These are phyloP conservation scores for Hanseniaspora sp. DNA, from an alignment of 1,139 yeast species.

Conservation along the genomic window DNA sequence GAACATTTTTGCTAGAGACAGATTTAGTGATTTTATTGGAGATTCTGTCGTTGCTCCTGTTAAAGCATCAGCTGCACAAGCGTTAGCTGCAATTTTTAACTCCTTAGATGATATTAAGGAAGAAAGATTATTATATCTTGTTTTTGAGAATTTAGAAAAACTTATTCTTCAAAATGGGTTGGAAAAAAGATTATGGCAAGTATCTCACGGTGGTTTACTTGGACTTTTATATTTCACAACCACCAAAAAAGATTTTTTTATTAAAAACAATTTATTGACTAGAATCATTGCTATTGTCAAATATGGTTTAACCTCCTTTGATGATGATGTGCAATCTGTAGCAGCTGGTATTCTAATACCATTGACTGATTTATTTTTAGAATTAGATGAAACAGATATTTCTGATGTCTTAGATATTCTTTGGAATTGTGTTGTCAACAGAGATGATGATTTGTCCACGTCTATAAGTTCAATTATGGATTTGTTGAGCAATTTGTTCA, in stretches of 20 bases:
- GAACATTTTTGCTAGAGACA: constrained; percentile 79
- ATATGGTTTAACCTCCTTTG: constrained; percentile 71
- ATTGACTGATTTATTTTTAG: constrained; percentile 72
- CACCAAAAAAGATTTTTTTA: constrained; percentile 68
- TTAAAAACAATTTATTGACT: constrained; percentile 49
- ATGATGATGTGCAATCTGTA: constrained; percentile 95
- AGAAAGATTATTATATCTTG: constrained; percentile 26
- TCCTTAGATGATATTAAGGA: constrained; percentile 36
- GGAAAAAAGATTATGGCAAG: constrained; percentile 60
- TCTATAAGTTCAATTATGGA: constrained; percentile 97
- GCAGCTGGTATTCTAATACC: constrained; percentile 91
- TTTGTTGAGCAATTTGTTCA: constrained; percentile 73
- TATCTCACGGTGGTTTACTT: constrained; percentile 94
- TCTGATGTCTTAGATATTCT: constrained; percentile 60
- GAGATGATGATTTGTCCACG: constrained; percentile 85
- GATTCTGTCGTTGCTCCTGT: constrained; percentile 99
- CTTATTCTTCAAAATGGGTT: constrained; percentile 53
- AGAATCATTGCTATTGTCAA: constrained; percentile 74
- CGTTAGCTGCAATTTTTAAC: constrained; percentile 74
- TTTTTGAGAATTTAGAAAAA: constrained; percentile 56
- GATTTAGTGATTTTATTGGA: constrained; percentile 94
- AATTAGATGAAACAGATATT: constrained; percentile 48
- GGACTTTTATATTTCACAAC: constrained; percentile 89
- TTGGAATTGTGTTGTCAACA: constrained; percentile 77
- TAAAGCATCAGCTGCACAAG: constrained; percentile 91